Evolutionary conservation across 441 rosid species (phyloP).

Genomic region (Dalechampia spathulata): DNA sequence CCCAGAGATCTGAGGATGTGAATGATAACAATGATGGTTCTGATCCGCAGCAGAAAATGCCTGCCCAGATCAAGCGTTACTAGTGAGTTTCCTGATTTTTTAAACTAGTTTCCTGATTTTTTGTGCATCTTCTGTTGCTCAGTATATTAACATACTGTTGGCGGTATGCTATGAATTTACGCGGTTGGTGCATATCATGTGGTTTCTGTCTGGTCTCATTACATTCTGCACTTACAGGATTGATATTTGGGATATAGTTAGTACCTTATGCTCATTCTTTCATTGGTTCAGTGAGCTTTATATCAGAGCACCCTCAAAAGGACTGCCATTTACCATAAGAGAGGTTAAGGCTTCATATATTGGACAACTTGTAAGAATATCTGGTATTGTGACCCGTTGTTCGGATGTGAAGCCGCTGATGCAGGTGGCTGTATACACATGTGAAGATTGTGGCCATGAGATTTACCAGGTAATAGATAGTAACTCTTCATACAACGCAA

Average conservation of each 20-base stretch:
- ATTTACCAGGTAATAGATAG: constrained; percentile 87
- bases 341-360: constrained; percentile 93
- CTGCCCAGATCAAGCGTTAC: constrained; percentile 81
- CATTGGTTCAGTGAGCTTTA: constrained; percentile 71
- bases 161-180: too few relatives aligned
- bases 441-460: constrained; percentile 98
- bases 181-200: too few relatives aligned
- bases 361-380: constrained; percentile 85
- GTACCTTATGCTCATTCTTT: not conserved
- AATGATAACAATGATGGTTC: constrained; percentile 50
- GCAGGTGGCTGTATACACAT: constrained; percentile 97
- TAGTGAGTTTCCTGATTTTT: constrained; percentile 48
- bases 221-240: too few relatives aligned
- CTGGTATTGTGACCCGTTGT: constrained; percentile 96
- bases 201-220: too few relatives aligned
- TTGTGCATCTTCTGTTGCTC: not conserved
- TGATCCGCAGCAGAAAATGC: constrained; percentile 77
- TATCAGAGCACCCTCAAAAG: constrained; percentile 80
- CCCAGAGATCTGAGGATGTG: constrained; percentile 77
- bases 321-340: constrained; percentile 71
- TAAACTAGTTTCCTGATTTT: not conserved
- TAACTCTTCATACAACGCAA: not conserved
- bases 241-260: too few relatives aligned
- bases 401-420: constrained; percentile 98
- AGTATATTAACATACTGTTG: too few relatives aligned